Base-by-base conservation (phyloP, 163 green algal genomes). In the Scenedesmus sp. region DNA sequence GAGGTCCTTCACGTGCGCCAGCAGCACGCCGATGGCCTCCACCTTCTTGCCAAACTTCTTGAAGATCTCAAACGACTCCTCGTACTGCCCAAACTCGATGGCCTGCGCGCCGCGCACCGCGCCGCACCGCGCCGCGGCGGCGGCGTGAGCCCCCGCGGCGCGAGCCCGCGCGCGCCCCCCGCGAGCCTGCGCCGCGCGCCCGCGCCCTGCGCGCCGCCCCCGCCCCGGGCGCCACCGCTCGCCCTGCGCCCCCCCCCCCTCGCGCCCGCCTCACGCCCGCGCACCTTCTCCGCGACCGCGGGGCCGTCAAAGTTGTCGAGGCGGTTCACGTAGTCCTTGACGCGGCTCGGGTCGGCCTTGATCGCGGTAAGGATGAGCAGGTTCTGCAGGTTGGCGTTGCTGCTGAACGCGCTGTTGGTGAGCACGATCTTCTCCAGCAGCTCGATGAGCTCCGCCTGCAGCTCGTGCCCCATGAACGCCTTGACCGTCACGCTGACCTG, bases 381-480 rank as follows among this genome's bases (percentile, higher is more conserved):
- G 79, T 96, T 97, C 82, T 98, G 95, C 87, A 99, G 92, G 93
- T 99, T 99, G 75, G 97, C 94, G 87, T 99, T 99, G 88, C 94
- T 96, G 82, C 83, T 94, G 93, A 99, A 99, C 51, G 92, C 93
- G 60, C 84, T 92, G 91, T 97, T 98, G 86, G 98, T 96, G 56
- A 99, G 92, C 78, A 99, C 96, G 78, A 99, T 99, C 95, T 99
- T 99, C 91, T 99, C 96, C 79, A 99, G 92, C 80, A 99, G 90
- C 89, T 99, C 96, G 63, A 99, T 99, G 24, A 99, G 92, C 90
- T 99, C 95, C 17, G 90, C 77, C 81, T 81, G 73, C 86, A 99
- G 89, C 80, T 97, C 94, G 26, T 92, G 92, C 31, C 88, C 90
- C 95, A 99, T 99, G 94, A 99, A 99, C 24, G 94, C 91, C 92